A percentile compares a stretch with the other conserved stretches of the same genome.
Conservation (phyloP, 495 filamentous ascomycete genomes). For the Podospora pseudopauciseta region DNA sequence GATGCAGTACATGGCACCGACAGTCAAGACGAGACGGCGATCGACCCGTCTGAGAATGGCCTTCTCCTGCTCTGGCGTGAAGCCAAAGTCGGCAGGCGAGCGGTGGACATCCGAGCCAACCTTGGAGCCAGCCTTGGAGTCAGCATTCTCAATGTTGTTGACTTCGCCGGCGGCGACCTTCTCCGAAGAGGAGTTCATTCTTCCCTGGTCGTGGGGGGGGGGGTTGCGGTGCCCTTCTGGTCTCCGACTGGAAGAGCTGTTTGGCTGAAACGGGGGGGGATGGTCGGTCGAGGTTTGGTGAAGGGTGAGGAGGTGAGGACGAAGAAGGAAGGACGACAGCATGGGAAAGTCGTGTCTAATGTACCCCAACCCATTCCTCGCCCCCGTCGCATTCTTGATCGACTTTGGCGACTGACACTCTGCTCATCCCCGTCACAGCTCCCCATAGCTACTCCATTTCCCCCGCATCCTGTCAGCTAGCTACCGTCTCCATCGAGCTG, state of each 20-base stretch:
- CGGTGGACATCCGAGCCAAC: background rate
- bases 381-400: constrained; percentile 3
- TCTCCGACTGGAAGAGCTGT: background rate
- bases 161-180: constrained; percentile 14
- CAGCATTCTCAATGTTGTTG: constrained; percentile 17
- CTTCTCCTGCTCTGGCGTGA: constrained; percentile 37
- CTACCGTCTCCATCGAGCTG: background rate
- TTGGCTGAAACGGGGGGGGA: background rate
- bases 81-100: constrained; percentile 30
- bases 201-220: background rate
- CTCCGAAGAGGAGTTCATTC: constrained; percentile 15
- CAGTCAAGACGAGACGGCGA: constrained; percentile 57
- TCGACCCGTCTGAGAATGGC: constrained; percentile 59
- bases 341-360: constrained; percentile 1
- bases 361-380: background rate
- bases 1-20: constrained; percentile 63
- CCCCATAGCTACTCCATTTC: background rate
- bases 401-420: background rate
- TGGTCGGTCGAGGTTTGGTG: background rate
- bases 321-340: background rate
- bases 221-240: background rate
- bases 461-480: constrained; percentile 3
- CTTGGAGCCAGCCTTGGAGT: constrained; percentile 9
- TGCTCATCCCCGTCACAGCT: background rate
- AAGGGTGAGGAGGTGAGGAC: background rate